A percentile compares a stretch with the other conserved stretches of the same genome.
phyloP scores from a whole-genome alignment of 768 basidiomycete species.

The Mycena rosella region DNA sequence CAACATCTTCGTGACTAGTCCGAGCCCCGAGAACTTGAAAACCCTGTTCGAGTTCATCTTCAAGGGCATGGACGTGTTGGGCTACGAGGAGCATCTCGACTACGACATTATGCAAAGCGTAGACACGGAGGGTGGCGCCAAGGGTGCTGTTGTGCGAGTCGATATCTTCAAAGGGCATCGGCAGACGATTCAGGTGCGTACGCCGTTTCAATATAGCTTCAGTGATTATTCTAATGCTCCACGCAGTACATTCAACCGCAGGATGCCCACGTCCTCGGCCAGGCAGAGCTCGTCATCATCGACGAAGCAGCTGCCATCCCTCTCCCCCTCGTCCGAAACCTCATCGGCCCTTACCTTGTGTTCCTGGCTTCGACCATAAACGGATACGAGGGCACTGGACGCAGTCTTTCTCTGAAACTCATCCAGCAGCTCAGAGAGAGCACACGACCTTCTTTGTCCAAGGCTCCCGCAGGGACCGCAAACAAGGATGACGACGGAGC shows the following conservation, averaged over 20 bases:
- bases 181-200: slow-evolving; percentile 92
- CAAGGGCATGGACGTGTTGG: slow-evolving; percentile 94
- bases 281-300: slow-evolving; percentile 97
- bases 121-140: slow-evolving; percentile 83
- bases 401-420: slow-evolving; percentile 96
- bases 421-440: slow-evolving; percentile 96
- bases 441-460: slow-evolving; percentile 82
- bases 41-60: slow-evolving; percentile 98
- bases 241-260: slow-evolving; percentile 97
- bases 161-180: slow-evolving; percentile 94
- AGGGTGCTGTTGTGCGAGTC: slow-evolving; percentile 95
- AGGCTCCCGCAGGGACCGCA: slow-evolving; percentile 58
- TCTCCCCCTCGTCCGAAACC: slow-evolving; percentile 92
- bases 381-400: slow-evolving; percentile 99
- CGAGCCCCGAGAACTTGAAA: slow-evolving; percentile 97
- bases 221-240: slow-evolving; percentile 1
- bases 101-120: slow-evolving; percentile 97
- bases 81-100: slow-evolving; percentile 97
- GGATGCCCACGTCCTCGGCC: slow-evolving; percentile 97
- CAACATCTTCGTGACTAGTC: slow-evolving; percentile 98
- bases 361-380: slow-evolving; percentile 99
- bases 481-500: slow-evolving; percentile 57
- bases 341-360: slow-evolving; percentile 96
- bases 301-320: slow-evolving; percentile 99
- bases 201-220: neutral